These are phyloP conservation scores for Pseudopithomyces chartarum DNA, from an alignment of 2,329 filamentous ascomycete genomes.

Conservation along the genomic window DNA sequence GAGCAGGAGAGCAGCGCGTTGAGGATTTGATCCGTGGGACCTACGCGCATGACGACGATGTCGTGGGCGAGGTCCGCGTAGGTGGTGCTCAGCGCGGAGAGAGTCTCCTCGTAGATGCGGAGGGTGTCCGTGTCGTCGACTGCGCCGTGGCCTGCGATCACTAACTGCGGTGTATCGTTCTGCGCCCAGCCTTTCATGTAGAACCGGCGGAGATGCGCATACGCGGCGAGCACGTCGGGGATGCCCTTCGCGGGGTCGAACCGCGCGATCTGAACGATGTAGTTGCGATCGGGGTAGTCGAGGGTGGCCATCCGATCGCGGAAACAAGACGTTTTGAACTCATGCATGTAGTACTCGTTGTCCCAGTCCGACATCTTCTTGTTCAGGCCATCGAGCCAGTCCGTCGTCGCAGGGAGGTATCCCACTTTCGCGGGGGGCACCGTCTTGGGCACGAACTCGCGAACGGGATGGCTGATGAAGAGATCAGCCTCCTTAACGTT, in stretches of 20 bases:
- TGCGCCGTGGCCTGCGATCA: conserved; percentile 78
- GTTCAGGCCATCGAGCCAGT: conserved; percentile 84
- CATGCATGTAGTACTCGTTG: conserved; percentile 72
- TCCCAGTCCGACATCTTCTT: conserved; percentile 75
- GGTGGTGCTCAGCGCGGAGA: conserved; percentile 66
- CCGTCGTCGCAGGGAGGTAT: conserved; percentile 80
- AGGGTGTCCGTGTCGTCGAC: conserved; percentile 81
- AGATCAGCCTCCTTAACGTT: conserved; percentile 73
- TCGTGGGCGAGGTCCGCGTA: conserved; percentile 58
- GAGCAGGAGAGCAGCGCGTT: conserved; percentile 76
- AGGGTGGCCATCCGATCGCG: conserved; percentile 64
- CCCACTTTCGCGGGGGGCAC: conserved; percentile 70
- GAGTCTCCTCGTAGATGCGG: conserved; percentile 72
- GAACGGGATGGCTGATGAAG: conserved; percentile 83
- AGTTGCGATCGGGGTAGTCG: conserved; percentile 66
- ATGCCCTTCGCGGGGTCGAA: conserved; percentile 87
- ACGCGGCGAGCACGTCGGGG: conserved; percentile 75
- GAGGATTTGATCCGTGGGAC: conserved; percentile 78
- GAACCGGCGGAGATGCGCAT: conserved; percentile 70
- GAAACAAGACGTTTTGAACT: conserved; percentile 70
- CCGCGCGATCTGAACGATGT: conserved; percentile 79
- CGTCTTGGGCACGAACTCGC: conserved; percentile 71
- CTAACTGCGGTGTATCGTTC: conserved; percentile 68
- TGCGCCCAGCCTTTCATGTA: conserved; percentile 58
- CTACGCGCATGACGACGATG: conserved; percentile 76